Evolutionary conservation across 768 basidiomycete genomes (phyloP), one percentile per base, ranked within the genome.

Genomic region (Tremella mesenterica): DNA sequence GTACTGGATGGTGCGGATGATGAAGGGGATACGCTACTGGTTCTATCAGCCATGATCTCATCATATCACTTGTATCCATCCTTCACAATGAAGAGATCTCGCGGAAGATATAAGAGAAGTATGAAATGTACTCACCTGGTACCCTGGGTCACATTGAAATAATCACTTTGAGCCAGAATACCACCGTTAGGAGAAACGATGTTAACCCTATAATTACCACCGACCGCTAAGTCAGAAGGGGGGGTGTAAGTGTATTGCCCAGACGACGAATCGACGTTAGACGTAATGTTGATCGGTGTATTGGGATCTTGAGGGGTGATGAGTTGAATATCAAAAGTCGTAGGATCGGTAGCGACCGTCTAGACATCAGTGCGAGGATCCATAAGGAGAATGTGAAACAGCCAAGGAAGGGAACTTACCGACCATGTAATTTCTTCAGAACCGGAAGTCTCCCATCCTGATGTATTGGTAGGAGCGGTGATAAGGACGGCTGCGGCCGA

Each of bases 121-220:
- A 27, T 3, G 33, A 20, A 5, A 34, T 2, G n/a, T 26, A 59
- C 65, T 58, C 39, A 63, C 62, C 58, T 54, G n/a, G 44, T 46
- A 12, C 65, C 62, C 20, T 55, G n/a, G 18, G 46, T 51, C 18
- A 68, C 63, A 18, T 47, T 45, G 44, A 68, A 68, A 44, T 64
- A 60, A 29, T 58, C 51, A 33, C 60, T 63, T 51, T 68, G 63
- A 30, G 66, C 66, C 31, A 68, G 47, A 43, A 68, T 65, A 13
- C 60, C 60, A 1, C 34, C 55, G 8, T 33, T 41, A 18, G 56
- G 21, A 23, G 25, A 21, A 23, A 59, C 44, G 28, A 60, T 41
- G 58, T 60, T 59, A 56, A 68, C 31, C 26, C 61, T 50, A 43
- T 54, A 63, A 28, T 55, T 30, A 1, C 36, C 21, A 16, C 59